Percentiles rank a stretch among this genome's conserved stretches.
These are phyloP conservation scores for Ascochyta viciae-villosae DNA, from an alignment of 2,329 filamentous ascomycete genomes.

Conservation along the genomic window DNA sequence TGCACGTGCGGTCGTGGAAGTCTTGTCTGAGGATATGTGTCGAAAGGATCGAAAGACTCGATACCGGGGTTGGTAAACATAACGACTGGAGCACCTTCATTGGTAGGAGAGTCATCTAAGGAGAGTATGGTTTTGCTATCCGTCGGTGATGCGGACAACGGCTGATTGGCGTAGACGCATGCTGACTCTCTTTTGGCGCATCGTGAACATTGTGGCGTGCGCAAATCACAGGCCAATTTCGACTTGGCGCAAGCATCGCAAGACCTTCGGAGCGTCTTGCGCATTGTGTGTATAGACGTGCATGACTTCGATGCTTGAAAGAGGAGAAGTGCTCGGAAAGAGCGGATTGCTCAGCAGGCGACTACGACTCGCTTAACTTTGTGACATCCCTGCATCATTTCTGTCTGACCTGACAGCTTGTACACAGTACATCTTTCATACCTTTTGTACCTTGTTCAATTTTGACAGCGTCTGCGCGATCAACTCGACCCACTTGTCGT, in stretches of 20 bases:
- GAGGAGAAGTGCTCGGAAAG: conserved; percentile 1
- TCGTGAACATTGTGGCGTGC: conserved; percentile 62
- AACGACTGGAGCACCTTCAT: conserved; percentile 7
- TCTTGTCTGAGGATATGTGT: conserved; percentile 62
- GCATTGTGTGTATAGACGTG: conserved; percentile 51
- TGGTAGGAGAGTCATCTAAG: background rate
- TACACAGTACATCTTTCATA: too few species aligned
- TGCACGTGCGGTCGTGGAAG: conserved; percentile 61
- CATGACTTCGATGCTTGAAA: conserved; percentile 12
- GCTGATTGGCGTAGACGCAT: conserved; percentile 64
- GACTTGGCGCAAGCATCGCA: conserved; percentile 64
- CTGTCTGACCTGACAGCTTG: background rate
- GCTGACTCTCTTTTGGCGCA: conserved; percentile 57
- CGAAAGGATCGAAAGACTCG: conserved; percentile 61
- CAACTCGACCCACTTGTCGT: too few species aligned
- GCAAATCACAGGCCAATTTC: conserved; percentile 64
- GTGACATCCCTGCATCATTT: conserved; percentile 6
- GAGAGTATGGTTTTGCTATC: conserved; percentile 28
- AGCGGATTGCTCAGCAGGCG: conserved; percentile 11
- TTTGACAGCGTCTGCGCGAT: too few species aligned
- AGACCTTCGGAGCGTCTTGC: conserved; percentile 63
- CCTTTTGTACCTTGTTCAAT: too few species aligned
- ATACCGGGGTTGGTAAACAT: conserved; percentile 32
- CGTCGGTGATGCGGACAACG: conserved; percentile 40
- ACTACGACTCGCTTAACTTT: conserved; percentile 13